Conservation (phyloP, 257 asterid genomes). For the Ballota nigra region DNA sequence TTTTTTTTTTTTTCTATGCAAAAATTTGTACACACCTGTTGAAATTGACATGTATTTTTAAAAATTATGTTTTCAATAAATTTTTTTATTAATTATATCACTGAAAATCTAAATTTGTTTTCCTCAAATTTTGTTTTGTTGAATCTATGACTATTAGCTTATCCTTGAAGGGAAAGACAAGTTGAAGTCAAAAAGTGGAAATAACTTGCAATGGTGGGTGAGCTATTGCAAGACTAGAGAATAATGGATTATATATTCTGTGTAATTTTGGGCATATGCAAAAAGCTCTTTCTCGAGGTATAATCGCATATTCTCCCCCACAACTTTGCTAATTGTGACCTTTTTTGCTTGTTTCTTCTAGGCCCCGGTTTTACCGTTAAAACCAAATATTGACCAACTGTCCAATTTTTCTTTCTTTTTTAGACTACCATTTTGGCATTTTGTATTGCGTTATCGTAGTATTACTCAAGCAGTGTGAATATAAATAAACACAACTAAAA, state of each 20-base stretch:
- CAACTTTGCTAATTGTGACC: not conserved
- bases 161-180: not conserved
- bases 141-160: not conserved
- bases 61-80: no score
- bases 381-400: not conserved
- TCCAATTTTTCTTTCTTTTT: not conserved
- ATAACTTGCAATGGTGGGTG: not conserved
- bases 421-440: not conserved
- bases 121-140: not conserved
- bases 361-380: not conserved
- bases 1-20: not conserved
- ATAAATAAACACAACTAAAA: no score
- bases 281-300: not conserved
- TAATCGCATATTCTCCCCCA: slow-evolving; percentile 13
- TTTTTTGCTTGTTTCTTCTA: not conserved
- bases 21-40: not conserved
- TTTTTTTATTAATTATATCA: no score
- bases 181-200: not conserved
- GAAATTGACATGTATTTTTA: not conserved
- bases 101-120: no score
- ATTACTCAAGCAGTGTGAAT: no score
- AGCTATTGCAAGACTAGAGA: not conserved
- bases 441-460: no score
- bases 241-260: not conserved
- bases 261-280: slow-evolving; percentile 2